These are phyloP conservation scores for Tieghemostelium lacteum DNA, from an alignment of 78 protist genomes.

Conservation along the genomic window DNA sequence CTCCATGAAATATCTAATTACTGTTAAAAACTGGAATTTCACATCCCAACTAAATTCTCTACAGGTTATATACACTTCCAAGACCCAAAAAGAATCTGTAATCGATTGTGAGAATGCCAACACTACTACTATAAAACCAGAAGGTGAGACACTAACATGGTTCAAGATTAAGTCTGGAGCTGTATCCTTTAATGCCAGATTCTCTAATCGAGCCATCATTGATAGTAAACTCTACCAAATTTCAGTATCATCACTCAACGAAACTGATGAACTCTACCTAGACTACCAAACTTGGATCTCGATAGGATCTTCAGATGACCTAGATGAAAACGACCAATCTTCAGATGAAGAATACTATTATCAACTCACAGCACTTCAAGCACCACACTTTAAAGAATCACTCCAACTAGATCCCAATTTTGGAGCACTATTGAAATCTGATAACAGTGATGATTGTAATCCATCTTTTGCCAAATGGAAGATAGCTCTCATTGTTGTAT, in stretches of 20 bases:
- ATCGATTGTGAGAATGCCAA: background rate
- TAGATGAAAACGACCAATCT: background rate
- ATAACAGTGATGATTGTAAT: background rate
- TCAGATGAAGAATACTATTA: too few species aligned
- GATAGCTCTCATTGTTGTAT: constrained; percentile 36
- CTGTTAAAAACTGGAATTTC: background rate
- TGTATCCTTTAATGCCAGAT: constrained; percentile 7
- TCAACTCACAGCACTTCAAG: background rate
- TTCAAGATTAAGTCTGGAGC: background rate
- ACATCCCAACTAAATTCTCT: background rate
- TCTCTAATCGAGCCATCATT: constrained; percentile 22
- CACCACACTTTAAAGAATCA: background rate
- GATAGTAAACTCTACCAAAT: constrained; percentile 9
- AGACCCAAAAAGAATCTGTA: background rate
- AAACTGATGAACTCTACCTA: background rate
- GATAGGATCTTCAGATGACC: background rate
- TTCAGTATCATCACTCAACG: background rate
- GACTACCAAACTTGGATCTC: too few species aligned
- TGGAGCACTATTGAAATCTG: background rate
- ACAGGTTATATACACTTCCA: background rate
- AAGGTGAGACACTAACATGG: background rate
- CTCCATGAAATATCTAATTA: constrained; percentile 35
- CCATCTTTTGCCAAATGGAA: constrained; percentile 25
- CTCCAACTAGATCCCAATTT: constrained; percentile 31
- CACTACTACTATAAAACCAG: background rate